phyloP scores from a whole-genome alignment of 192 early-diverging fungal genomes.

The Coemansia sp. region DNA sequence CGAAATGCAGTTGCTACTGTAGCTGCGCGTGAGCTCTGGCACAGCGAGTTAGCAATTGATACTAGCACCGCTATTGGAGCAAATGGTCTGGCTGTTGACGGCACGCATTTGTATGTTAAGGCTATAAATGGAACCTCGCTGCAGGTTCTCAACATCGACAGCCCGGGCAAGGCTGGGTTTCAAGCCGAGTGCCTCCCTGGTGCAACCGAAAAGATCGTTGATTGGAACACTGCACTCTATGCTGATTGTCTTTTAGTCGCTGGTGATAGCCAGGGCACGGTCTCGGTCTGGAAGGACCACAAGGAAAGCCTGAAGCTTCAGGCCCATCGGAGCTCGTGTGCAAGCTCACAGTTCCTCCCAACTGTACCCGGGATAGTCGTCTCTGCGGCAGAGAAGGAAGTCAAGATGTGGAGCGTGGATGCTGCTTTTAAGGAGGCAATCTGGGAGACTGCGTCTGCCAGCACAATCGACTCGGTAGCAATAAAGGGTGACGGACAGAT shows the following conservation, averaged over 20 bases:
- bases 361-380: slow-evolving; percentile 37
- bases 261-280: slow-evolving; percentile 31
- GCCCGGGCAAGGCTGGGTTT: slow-evolving; percentile 22
- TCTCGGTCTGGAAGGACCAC: slow-evolving; percentile 34
- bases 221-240: slow-evolving; percentile 31
- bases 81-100: slow-evolving; percentile 40
- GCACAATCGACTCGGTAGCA: slow-evolving; percentile 29
- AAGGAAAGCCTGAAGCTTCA: background rate
- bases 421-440: slow-evolving; percentile 4
- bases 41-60: slow-evolving; percentile 40
- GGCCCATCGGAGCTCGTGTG: slow-evolving; percentile 25
- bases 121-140: slow-evolving; percentile 27
- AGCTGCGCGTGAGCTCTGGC: slow-evolving; percentile 37
- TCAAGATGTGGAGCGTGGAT: slow-evolving; percentile 35
- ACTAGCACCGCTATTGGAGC: slow-evolving; percentile 18
- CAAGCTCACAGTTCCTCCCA: slow-evolving; percentile 34
- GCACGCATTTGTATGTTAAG: slow-evolving; percentile 27
- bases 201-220: slow-evolving; percentile 20
- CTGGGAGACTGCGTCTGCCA: slow-evolving; percentile 15
- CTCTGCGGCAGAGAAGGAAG: slow-evolving; percentile 20
- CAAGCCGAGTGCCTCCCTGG: slow-evolving; percentile 5
- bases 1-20: slow-evolving; percentile 39
- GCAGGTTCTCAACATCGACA: slow-evolving; percentile 24
- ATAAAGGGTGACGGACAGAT: slow-evolving; percentile 39
- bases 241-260: slow-evolving; percentile 27